phyloP scores from a whole-genome alignment of 140 eudicot genomes.

The Erigeron philadelphicus region DNA sequence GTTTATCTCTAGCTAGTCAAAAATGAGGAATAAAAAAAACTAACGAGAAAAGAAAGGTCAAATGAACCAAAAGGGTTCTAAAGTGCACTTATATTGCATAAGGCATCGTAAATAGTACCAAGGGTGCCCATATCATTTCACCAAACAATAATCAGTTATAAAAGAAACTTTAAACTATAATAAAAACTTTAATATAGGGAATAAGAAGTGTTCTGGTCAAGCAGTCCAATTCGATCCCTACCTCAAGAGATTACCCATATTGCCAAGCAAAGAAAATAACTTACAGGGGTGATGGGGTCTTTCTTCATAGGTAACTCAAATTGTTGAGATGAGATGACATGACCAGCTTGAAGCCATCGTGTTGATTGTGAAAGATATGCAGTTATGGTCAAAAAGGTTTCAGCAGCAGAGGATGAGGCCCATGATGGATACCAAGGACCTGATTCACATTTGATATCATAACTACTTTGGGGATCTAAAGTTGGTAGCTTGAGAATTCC shows the following conservation, averaged over 20 bases:
- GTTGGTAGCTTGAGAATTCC: conserved; percentile 51
- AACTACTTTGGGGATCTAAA: conserved; percentile 60
- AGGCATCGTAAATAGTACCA: too few relatives aligned
- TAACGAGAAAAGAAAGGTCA: not conserved
- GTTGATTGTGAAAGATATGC: conserved; percentile 53
- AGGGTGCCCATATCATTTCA: too few relatives aligned
- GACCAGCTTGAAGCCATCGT: conserved; percentile 77
- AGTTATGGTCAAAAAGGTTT: conserved; percentile 58
- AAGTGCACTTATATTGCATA: too few relatives aligned
- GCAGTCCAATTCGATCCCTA: not conserved
- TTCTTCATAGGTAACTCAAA: conserved; percentile 54
- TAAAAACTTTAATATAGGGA: not conserved
- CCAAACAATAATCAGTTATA: not conserved
- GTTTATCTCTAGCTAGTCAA: conserved; percentile 4
- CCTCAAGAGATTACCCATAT: not conserved
- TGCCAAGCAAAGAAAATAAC: conserved; percentile 11
- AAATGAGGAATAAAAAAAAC: not conserved
- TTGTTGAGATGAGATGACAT: conserved; percentile 71
- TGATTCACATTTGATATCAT: conserved; percentile 57
- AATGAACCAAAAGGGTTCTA: not conserved
- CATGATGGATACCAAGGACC: conserved; percentile 69
- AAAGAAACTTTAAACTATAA: too few relatives aligned
- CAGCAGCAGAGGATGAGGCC: conserved; percentile 51
- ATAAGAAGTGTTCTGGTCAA: not conserved
- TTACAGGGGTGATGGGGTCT: conserved; percentile 50